Conservation (phyloP, 306 rosid genomes). For the Prunus padus region DNA sequence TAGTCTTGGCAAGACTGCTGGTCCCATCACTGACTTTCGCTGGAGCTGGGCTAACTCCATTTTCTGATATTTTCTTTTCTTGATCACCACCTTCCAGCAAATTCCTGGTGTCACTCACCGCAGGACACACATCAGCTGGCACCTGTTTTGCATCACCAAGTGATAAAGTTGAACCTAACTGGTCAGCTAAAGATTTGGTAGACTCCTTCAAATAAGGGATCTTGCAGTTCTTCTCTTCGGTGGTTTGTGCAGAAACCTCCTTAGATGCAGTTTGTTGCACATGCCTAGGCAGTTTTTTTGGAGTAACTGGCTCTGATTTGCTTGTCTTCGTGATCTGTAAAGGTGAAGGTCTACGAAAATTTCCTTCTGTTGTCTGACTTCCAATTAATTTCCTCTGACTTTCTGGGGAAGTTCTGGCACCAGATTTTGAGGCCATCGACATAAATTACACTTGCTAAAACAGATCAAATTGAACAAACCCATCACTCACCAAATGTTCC, state of each 20-base stretch:
- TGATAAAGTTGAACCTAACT: slow-evolving; percentile 29
- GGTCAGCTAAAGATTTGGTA: slow-evolving; percentile 28
- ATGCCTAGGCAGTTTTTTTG: slow-evolving; percentile 25
- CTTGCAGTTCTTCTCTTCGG: slow-evolving; percentile 13
- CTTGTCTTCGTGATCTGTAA: slow-evolving; percentile 36
- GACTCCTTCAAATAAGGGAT: slow-evolving; percentile 20
- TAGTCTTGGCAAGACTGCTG: slow-evolving; percentile 38
- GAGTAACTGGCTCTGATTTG: slow-evolving; percentile 42
- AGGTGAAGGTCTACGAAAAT: slow-evolving; percentile 34
- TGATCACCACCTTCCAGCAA: slow-evolving; percentile 21
- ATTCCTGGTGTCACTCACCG: slow-evolving; percentile 13
- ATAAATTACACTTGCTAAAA: slow-evolving; percentile 19
- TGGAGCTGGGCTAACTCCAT: slow-evolving; percentile 22
- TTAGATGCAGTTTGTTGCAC: slow-evolving; percentile 22
- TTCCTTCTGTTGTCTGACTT: slow-evolving; percentile 35
- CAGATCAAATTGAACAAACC: slow-evolving; percentile 22
- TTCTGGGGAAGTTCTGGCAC: slow-evolving; percentile 33
- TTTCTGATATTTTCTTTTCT: slow-evolving; percentile 31
- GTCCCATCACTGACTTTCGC: slow-evolving; percentile 40
- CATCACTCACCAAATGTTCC: slow-evolving; percentile 33
- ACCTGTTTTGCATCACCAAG: slow-evolving; percentile 31
- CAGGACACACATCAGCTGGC: slow-evolving; percentile 11
- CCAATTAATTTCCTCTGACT: slow-evolving; percentile 25
- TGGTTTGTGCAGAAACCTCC: slow-evolving; percentile 23
- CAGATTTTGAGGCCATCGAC: slow-evolving; percentile 39